A percentile compares a stretch with the other conserved stretches of the same genome.
Evolutionary conservation across 768 basidiomycete genomes (phyloP).

Genomic region (Boletus vermiculosoides): DNA sequence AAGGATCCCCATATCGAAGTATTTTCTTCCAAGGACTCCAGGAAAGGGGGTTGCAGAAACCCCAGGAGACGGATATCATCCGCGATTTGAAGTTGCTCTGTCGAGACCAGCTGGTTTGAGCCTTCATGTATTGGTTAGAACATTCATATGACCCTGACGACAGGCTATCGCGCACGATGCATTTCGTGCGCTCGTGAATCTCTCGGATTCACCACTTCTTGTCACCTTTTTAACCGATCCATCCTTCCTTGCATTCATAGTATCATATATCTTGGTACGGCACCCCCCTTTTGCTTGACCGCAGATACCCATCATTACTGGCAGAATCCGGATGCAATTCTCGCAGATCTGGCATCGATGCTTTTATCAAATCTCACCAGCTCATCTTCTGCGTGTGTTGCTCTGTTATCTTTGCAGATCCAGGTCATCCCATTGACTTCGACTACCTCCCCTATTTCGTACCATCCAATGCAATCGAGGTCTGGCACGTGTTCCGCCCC

Average conservation of each 20-base stretch:
- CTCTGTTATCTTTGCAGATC: constrained; percentile 64
- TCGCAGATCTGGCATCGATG: constrained; percentile 97
- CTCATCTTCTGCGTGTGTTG: constrained; percentile 62
- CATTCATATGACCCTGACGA: constrained; percentile 16
- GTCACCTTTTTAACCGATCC: constrained; percentile 65
- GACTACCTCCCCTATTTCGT: constrained; percentile 45
- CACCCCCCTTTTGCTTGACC: neutral
- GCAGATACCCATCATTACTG: constrained; percentile 9
- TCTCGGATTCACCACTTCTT: constrained; percentile 79
- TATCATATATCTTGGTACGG: constrained; percentile 87
- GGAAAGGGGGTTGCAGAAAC: constrained; percentile 53
- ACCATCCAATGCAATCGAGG: constrained; percentile 75
- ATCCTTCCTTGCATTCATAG: constrained; percentile 74
- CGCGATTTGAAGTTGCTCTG: constrained; percentile 85
- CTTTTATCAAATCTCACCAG: constrained; percentile 91
- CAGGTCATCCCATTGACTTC: constrained; percentile 51
- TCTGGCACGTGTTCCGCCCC: constrained; percentile 78
- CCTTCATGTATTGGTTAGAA: constrained; percentile 32
- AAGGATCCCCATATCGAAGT: constrained; percentile 64
- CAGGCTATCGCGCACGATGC: constrained; percentile 94
- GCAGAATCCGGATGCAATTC: constrained; percentile 85
- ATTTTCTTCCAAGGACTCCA: constrained; percentile 72
- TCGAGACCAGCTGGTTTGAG: constrained; percentile 71
- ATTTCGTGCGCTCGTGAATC: constrained; percentile 89
- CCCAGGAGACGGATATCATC: constrained; percentile 65